Evolutionary conservation across 2,329 filamentous ascomycete species (phyloP).

Genomic region (Aspergillus luchuensis): DNA sequence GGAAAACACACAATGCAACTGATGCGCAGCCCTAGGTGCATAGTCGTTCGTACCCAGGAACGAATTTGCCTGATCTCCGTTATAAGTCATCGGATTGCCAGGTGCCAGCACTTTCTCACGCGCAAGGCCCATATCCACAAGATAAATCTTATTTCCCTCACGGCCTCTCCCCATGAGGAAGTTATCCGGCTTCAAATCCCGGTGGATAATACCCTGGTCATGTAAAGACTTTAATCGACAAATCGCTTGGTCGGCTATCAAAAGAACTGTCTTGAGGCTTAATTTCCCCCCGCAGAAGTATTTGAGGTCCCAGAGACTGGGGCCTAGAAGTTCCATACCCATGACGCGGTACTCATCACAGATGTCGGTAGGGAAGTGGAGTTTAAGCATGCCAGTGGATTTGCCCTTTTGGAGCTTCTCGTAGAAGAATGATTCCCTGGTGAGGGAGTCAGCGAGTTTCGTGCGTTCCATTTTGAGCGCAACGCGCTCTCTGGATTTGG

Average conservation of each 20-base stretch:
- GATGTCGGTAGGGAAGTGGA: background rate
- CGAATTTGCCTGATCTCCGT: background rate
- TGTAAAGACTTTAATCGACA: background rate
- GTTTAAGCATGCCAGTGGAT: background rate
- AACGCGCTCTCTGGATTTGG: background rate
- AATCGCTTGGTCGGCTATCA: background rate
- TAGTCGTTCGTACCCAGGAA: background rate
- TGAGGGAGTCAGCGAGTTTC: background rate
- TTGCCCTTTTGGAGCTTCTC: background rate
- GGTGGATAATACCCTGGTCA: background rate
- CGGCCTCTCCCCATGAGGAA: background rate
- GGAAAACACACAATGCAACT: background rate
- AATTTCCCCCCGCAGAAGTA: background rate
- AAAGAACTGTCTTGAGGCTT: background rate
- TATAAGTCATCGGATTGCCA: background rate
- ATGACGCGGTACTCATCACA: background rate
- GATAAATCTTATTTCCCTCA: background rate
- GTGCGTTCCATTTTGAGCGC: slow-evolving; percentile 1
- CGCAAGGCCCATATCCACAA: background rate
- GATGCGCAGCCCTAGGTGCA: background rate
- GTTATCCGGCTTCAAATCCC: background rate
- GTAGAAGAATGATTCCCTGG: background rate
- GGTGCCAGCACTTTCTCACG: background rate
- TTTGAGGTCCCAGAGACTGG: background rate
- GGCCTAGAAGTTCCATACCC: background rate